phyloP scores from a whole-genome alignment of 495 filamentous ascomycete species.

The Podospora didyma region DNA sequence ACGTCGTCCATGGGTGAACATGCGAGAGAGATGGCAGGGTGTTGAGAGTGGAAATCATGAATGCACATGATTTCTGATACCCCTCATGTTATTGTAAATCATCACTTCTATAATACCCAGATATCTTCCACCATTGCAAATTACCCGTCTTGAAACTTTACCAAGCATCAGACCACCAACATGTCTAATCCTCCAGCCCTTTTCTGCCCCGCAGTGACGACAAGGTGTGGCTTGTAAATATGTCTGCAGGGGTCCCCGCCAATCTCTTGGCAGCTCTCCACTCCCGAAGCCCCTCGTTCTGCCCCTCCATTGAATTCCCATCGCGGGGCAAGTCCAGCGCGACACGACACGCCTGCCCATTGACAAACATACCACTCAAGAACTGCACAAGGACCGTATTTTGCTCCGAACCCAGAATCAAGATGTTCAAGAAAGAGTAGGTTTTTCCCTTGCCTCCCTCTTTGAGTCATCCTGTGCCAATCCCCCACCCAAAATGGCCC shows the following conservation, averaged over 20 bases:
- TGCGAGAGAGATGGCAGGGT: background rate
- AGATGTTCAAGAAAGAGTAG: constrained; percentile 93
- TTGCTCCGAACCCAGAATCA: constrained; percentile 20
- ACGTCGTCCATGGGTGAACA: constrained; percentile 57
- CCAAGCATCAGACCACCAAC: too few relatives aligned
- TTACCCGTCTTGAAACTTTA: too few relatives aligned
- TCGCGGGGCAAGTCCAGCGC: constrained; percentile 20
- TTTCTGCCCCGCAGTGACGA: constrained; percentile 10
- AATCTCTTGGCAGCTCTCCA: constrained; percentile 7
- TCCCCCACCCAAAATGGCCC: background rate
- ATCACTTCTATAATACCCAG: too few relatives aligned
- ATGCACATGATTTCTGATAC: background rate
- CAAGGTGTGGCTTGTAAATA: background rate
- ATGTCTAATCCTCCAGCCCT: background rate
- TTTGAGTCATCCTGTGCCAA: background rate
- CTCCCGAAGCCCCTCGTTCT: constrained; percentile 3
- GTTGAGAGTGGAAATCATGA: background rate
- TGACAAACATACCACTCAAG: background rate
- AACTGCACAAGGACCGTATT: background rate
- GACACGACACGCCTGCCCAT: background rate
- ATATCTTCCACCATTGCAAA: too few relatives aligned
- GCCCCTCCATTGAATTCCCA: constrained; percentile 17
- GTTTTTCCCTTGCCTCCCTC: constrained; percentile 5
- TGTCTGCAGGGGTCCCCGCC: constrained; percentile 9
- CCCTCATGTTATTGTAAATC: background rate